Evolutionary conservation across 495 filamentous ascomycete genomes (phyloP), one percentile per base, ranked within the genome.

Genomic region (Achaetomiella virescens): DNA sequence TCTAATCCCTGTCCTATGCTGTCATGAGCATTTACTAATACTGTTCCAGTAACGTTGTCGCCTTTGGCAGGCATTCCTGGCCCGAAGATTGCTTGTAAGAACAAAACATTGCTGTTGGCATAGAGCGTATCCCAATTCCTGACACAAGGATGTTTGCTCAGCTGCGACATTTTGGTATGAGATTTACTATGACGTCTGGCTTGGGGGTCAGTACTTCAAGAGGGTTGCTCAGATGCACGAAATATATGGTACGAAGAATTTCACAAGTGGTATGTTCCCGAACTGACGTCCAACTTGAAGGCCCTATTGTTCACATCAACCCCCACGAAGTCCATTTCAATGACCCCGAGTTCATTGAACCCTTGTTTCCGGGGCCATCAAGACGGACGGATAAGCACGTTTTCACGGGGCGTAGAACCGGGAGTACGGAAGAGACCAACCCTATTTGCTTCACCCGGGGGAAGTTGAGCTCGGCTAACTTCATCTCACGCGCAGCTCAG

Each of bases 311-410:
- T 27, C 27, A 48, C 14, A 48, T 58, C 21, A 58, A 35, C 20
- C 55, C 55, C 1, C 4, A 58, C 36, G 55, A 58, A 29, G 55
- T 58, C 3, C 55, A 58, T 31, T 58, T 52, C 25, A 29, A 40
- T 2, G 55, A 58, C 27, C 55, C 48, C 1, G 33, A 52, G 21
- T 52, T 52, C 17, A 43, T 52, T n/a, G 55, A 58, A 15, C 11
- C 20, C 3, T 21, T 58, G 2, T 58, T 45, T 17, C 48, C 55
- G 0, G 21, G 22, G 7, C 25, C 24, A 2, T 24, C 17, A 6
- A 52, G 55, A 53, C 52, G 48, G 42, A 46, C 25, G 6, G 24
- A 58, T 31, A 58, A 53, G 48, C 42, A 35, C 14, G 24, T 45
- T 0, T 24, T 20, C n/a, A 20, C 14, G 1, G 55, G 29, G 1